These are phyloP conservation scores for Penicillium silybi DNA, from an alignment of 495 filamentous ascomycete species.

Conservation along the genomic window DNA sequence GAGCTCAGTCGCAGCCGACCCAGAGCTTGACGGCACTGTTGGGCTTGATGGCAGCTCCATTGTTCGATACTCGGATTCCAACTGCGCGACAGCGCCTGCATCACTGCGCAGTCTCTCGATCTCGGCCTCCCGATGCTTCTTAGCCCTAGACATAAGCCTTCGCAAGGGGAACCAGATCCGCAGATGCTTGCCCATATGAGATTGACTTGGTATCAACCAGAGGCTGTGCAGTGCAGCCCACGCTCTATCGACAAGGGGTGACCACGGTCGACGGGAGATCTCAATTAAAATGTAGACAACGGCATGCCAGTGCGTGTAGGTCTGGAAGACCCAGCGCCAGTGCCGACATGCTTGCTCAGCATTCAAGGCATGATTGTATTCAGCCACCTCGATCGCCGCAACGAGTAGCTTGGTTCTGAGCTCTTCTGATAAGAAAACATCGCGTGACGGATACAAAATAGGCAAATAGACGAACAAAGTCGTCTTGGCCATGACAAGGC, in stretches of 20 bases:
- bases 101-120: slow-evolving; percentile 33
- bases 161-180: slow-evolving; percentile 53
- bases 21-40: slow-evolving; percentile 3
- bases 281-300: slow-evolving; percentile 53
- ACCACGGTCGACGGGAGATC: slow-evolving; percentile 46
- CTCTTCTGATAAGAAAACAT: slow-evolving; percentile 30
- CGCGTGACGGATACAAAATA: slow-evolving; percentile 34
- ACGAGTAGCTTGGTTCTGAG: slow-evolving; percentile 37
- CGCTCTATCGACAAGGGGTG: slow-evolving; percentile 48
- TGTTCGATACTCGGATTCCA: slow-evolving; percentile 30
- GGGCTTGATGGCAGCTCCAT: slow-evolving; percentile 29
- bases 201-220: slow-evolving; percentile 42
- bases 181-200: slow-evolving; percentile 32
- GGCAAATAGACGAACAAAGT: slow-evolving; percentile 44
- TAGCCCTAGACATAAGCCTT: slow-evolving; percentile 48
- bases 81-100: slow-evolving; percentile 16
- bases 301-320: slow-evolving; percentile 60
- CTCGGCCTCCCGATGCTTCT: slow-evolving; percentile 40
- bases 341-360: slow-evolving; percentile 40
- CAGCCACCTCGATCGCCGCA: slow-evolving; percentile 49
- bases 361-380: slow-evolving; percentile 53
- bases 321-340: slow-evolving; percentile 60
- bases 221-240: slow-evolving; percentile 50
- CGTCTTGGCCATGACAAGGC: slow-evolving; percentile 42
- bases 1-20: slow-evolving; percentile 19